Evolutionary conservation across 2,329 filamentous ascomycete genomes (phyloP).

Genomic region (Pseudogymnoascus sp.): DNA sequence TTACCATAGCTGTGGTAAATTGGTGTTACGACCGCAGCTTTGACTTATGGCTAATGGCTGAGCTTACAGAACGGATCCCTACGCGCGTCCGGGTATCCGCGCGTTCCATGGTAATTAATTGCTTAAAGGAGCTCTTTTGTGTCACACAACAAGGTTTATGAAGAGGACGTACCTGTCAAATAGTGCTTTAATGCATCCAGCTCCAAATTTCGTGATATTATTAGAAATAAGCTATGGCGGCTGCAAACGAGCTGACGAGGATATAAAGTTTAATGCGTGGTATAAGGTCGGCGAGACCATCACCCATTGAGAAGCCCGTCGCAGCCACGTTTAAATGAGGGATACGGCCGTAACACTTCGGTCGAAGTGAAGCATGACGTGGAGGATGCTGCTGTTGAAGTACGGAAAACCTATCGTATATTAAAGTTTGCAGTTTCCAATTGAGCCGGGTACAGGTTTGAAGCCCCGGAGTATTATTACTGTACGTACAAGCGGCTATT

Average conservation of each 20-base stretch:
- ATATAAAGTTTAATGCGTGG: background rate
- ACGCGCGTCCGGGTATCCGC: background rate
- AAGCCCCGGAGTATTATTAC: too few species aligned
- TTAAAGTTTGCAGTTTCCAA: too few species aligned
- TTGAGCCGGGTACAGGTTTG: too few species aligned
- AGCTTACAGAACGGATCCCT: background rate
- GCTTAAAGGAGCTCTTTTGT: background rate
- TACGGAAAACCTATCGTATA: too few species aligned
- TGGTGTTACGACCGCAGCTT: background rate
- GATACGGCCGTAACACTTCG: background rate
- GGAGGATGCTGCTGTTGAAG: background rate
- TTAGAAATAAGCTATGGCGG: background rate
- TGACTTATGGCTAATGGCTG: background rate
- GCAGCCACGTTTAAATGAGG: background rate
- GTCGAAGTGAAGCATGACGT: background rate
- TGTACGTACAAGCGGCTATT: too few species aligned
- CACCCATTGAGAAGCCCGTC: background rate
- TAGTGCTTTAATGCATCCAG: background rate
- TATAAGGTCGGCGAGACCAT: background rate
- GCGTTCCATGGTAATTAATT: background rate
- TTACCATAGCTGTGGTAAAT: background rate
- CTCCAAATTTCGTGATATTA: background rate
- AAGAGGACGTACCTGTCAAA: background rate
- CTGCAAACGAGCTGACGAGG: background rate
- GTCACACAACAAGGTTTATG: background rate